These are phyloP conservation scores for Parathielavia appendiculata DNA, from an alignment of 495 filamentous ascomycete species.

Conservation along the genomic window DNA sequence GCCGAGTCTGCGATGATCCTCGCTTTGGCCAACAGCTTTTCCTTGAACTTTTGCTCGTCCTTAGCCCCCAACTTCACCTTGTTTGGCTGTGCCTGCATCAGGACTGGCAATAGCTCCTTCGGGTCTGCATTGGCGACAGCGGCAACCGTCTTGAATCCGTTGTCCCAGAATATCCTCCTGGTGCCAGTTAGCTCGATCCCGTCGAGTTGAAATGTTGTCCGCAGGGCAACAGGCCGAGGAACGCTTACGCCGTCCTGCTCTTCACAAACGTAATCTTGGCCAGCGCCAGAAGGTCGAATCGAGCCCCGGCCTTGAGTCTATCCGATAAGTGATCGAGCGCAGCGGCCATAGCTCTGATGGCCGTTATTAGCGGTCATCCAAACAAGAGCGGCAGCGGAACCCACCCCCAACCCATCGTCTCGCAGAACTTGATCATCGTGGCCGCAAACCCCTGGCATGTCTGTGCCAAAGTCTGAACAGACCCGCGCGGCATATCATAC, in stretches of 20 bases:
- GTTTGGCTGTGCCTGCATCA: conserved; percentile 65
- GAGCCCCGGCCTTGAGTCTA: conserved; percentile 67
- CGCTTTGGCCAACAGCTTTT: conserved; percentile 62
- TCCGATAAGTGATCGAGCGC: conserved; percentile 74
- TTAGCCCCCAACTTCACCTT: conserved; percentile 55
- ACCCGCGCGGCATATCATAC: conserved; percentile 63
- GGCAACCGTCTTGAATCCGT: conserved; percentile 64
- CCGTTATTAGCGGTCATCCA: neutral
- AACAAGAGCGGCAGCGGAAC: conserved; percentile 10
- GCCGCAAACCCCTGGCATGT: conserved; percentile 76
- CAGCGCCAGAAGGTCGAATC: conserved; percentile 66
- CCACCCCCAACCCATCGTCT: conserved; percentile 65
- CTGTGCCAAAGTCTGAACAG: conserved; percentile 66
- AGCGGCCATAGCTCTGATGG: conserved; percentile 55
- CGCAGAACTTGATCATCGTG: conserved; percentile 71
- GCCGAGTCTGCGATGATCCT: conserved; percentile 65
- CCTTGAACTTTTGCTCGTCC: conserved; percentile 57
- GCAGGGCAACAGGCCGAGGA: neutral
- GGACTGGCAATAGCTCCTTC: conserved; percentile 60
- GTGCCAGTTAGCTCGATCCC: neutral
- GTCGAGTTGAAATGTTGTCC: neutral
- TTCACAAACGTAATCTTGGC: conserved; percentile 74
- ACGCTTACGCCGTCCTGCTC: conserved; percentile 58
- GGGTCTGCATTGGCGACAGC: conserved; percentile 63
- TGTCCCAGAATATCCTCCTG: conserved; percentile 65